Evolutionary conservation across 441 rosid genomes (phyloP).

Genomic region (Euphorbia celastroides): DNA sequence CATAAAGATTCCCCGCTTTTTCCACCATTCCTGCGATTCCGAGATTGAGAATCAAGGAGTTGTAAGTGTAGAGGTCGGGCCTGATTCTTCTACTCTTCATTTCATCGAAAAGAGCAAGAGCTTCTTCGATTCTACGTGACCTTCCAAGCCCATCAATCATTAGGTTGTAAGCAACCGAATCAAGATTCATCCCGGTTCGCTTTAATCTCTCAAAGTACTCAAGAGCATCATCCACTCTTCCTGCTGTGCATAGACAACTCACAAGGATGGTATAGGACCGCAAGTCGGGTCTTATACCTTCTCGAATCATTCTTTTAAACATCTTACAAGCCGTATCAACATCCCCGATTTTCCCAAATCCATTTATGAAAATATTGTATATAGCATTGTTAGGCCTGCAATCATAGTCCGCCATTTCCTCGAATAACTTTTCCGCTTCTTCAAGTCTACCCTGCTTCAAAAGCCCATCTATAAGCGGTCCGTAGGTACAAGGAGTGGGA

Average conservation of each 20-base stretch:
- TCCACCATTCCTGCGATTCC: constrained; percentile 70
- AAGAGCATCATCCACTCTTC: constrained; percentile 75
- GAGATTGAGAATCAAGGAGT: constrained; percentile 64
- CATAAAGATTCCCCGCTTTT: constrained; percentile 54
- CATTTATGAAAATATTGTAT: constrained; percentile 81
- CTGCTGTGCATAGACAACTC: constrained; percentile 57
- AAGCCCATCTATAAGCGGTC: constrained; percentile 82
- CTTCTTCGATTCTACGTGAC: constrained; percentile 58
- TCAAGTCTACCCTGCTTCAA: constrained; percentile 55
- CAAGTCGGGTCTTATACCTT: constrained; percentile 87
- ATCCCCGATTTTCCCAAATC: constrained; percentile 75
- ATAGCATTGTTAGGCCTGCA: constrained; percentile 82
- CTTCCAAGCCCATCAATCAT: constrained; percentile 82
- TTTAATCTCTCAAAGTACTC: constrained; percentile 61
- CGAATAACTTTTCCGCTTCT: constrained; percentile 63
- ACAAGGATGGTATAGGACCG: constrained; percentile 77
- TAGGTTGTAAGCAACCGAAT: constrained; percentile 66
- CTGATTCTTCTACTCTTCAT: constrained; percentile 52
- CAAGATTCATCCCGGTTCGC: constrained; percentile 59
- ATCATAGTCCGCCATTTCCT: constrained; percentile 71
- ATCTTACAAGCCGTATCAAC: constrained; percentile 58
- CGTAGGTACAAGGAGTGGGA: constrained; percentile 82
- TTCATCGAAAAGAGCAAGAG: constrained; percentile 59
- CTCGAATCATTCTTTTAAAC: constrained; percentile 63
- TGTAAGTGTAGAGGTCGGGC: constrained; percentile 86